Evolutionary conservation across 768 basidiomycete species (phyloP).

Genomic region (Tulasnella sp.): DNA sequence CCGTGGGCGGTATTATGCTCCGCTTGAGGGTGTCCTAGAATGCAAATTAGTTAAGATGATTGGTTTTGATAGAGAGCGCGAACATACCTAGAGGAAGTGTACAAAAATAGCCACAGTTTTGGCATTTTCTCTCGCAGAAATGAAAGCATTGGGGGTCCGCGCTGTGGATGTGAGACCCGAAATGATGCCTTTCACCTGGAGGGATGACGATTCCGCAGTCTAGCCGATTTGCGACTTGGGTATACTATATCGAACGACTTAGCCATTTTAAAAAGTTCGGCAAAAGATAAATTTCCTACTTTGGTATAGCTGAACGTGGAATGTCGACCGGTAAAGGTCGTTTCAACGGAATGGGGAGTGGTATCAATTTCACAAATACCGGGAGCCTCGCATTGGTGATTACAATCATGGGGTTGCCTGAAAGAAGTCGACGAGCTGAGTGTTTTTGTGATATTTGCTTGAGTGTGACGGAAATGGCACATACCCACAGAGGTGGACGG

Average conservation of each 20-base stretch:
- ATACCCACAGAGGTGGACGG: conserved; percentile 57
- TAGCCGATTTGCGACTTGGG: conserved; percentile 49
- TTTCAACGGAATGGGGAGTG: conserved; percentile 55
- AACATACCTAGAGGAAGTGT: conserved; percentile 50
- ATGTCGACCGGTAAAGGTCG: conserved; percentile 56
- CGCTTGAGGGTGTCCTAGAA: conserved; percentile 16
- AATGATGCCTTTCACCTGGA: conserved; percentile 42
- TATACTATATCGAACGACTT: conserved; percentile 17
- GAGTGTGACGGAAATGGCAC: conserved; percentile 19
- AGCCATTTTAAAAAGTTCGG: background rate
- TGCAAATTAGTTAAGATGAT: too few species aligned
- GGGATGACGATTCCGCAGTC: conserved; percentile 50
- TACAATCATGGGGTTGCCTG: conserved; percentile 51
- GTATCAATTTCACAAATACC: conserved; percentile 61
- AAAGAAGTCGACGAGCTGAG: background rate
- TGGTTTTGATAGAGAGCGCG: background rate
- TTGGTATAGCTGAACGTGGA: conserved; percentile 65
- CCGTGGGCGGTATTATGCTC: conserved; percentile 22
- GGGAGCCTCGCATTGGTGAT: conserved; percentile 41
- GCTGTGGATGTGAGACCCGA: conserved; percentile 50
- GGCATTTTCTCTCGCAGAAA: conserved; percentile 53
- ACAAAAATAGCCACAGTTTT: conserved; percentile 56
- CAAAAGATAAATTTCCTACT: conserved; percentile 35
- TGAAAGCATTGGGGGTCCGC: conserved; percentile 47
- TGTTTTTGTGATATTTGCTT: background rate